Base-by-base conservation (phyloP, 1,284 basidiomycete genomes). In the Kalmanozyma brasiliensis region DNA sequence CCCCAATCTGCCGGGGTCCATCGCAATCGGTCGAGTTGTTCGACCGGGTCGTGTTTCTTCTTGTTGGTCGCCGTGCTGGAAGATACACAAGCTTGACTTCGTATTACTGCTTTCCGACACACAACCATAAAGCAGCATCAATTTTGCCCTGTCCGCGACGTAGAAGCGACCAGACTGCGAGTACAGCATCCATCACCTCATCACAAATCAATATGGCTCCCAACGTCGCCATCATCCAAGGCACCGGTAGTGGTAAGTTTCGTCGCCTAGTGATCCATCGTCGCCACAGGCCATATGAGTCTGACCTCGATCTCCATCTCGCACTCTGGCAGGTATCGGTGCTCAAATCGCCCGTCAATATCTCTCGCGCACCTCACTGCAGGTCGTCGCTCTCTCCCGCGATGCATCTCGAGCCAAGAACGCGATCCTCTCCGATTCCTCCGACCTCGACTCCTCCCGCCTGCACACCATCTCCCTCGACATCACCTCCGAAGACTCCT, bases 361-460 rank as follows among this genome's bases (percentile, higher is more conserved):
- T 38, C 82, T 86, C 29, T 52, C 72, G 4, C 67, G 81, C 20
- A 84, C 85, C 9, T 64, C 65, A 1, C 77, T 86, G 19, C 76
- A 83, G 23, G 81, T 86, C 37, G 83, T 85, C 51, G 84, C 83
- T 14, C 84, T 85, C 2, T 83, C 83, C 33, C 80, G 83, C 29
- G 71, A 82, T 34, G 76, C 80, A 0, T 58, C 60, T 20, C 64
- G 78, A 4, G 72, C 82, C 10, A 68, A 74, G 17, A 74, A 82
- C 3, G 69, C 77, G 11, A 81, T 84, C 35, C 69, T 84, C 19
- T 55, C 60, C n/a, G 49, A 38, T 29, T 49, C 59, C 17, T 48
- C 49, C 6, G 22, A 52, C 35, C 56, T 73, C 16, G 72, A 69
- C 40, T 49, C 70, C 1, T 63, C 77, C 11, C 64, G 85, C 14